Evolutionary conservation across 768 basidiomycete species (phyloP), one percentile per base, ranked within the genome.

Genomic region (Paxillus involutus): DNA sequence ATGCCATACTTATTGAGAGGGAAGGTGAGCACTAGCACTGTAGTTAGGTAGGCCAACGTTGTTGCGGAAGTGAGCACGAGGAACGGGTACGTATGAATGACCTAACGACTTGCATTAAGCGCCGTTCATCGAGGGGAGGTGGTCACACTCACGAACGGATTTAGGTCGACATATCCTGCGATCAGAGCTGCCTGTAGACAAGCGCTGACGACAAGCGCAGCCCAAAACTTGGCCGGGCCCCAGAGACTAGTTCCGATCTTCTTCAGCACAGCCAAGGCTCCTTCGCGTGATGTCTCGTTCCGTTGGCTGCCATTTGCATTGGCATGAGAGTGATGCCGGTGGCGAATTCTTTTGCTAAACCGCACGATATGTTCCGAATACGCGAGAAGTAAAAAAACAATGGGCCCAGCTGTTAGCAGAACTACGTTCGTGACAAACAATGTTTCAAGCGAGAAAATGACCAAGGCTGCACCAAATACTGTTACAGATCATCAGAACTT

Each of bases 221-320:
- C 59, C 82, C 86, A 89, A 62, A 91, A 86, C 52, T 82, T 81
- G 21, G 75, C 71, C 71, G 83, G 84, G 41, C 70, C 73, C 74
- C 81, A 80, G 8, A 77, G 58, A 0, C 57, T 63, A 44, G 63
- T 61, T 14, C 75, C 59, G 16, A 70, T 54, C 17, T 50, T 52
- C 40, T 62, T 69, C 39, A 71, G 47, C 53, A 53, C 64, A 16
- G 47, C 50, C 59, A 73, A 69, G 16, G 59, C 42, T 19, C 58
- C 56, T 39, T 53, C 52, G 30, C 60, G 33, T 13, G 53, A 30
- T 32, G 53, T 57, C 52, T 19, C 21, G 44, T 46, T 36, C 30
- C 53, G 50, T 51, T 44, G 39, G 40, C 49, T 1, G 3, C 21
- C 55, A 44, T 55, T 16, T 39, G 19, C 62, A 32, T 51, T 30